Evolutionary conservation across 768 basidiomycete species (phyloP).

Genomic region (Termitomyces sp.): DNA sequence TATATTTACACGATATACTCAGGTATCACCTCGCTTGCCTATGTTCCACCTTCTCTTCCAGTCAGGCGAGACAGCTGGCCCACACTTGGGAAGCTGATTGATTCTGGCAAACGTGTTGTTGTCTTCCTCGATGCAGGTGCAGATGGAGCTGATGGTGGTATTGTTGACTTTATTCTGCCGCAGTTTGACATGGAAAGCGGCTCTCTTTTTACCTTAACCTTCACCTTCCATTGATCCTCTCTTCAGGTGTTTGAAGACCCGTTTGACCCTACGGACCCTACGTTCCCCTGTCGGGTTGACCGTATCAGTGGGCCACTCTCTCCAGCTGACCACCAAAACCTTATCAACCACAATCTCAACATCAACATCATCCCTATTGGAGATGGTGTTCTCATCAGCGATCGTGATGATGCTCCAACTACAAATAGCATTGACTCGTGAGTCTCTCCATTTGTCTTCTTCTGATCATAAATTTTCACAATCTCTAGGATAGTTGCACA

Average conservation of each 20-base stretch:
- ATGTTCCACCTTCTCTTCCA: constrained; percentile 42
- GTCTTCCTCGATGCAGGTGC: constrained; percentile 22
- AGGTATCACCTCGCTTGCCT: constrained; percentile 41
- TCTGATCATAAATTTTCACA: neutral
- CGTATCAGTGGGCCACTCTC: constrained; percentile 4
- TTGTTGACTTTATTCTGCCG: constrained; percentile 9
- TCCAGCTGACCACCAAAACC: constrained; percentile 4
- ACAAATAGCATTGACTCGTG: constrained; percentile 34
- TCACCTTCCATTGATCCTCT: neutral
- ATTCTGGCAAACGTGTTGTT: constrained; percentile 50
- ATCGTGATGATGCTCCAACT: constrained; percentile 28
- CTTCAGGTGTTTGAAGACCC: constrained; percentile 5
- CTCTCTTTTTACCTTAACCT: neutral
- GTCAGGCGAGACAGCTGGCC: constrained; percentile 51
- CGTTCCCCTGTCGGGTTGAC: constrained; percentile 2
- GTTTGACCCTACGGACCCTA: constrained; percentile 1
- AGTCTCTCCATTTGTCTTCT: constrained; percentile 12
- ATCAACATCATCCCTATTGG: constrained; percentile 23
- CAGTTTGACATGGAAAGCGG: constrained; percentile 9
- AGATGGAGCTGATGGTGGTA: constrained; percentile 1
- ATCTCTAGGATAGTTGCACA: constrained; percentile 31
- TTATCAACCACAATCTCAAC: constrained; percentile 57
- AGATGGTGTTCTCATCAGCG: constrained; percentile 30
- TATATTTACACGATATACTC: neutral
- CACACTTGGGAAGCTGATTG: constrained; percentile 53